Evolutionary conservation across 2,329 filamentous ascomycete genomes (phyloP), one percentile per base, ranked within the genome.

Genomic region (Talaromyces sp.): DNA sequence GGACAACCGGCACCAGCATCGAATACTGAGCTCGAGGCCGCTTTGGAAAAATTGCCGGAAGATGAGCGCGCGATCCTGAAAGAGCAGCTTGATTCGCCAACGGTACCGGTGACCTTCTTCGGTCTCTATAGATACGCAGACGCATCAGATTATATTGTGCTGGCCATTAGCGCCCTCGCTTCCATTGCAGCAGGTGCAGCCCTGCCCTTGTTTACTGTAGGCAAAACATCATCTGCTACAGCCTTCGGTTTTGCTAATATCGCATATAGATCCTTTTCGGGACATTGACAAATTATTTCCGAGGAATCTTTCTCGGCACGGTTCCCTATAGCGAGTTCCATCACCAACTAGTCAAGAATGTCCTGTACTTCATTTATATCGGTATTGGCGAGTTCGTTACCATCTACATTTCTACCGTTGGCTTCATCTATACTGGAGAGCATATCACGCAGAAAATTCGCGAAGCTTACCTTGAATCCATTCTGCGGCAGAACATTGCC

Each of bases 171-270:
- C 56, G 71, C 80, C 29, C 67, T 93, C 58, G 84, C 84, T 60
- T 83, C 89, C 64, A 89, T 93, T 65, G 86, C 81, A 35, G 88
- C 86, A 19, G 90, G 91, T 62, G 89, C 89, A 59, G 87, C 88
- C 8, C 75, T 93, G 63, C 91, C 91, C 6, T 77, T 92, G 26
- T 93, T 95, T 86, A 93, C 90, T 0, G 82, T 91, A 65, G 54
- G 73, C 68, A 14, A 56, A 29, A 52, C 3, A 13, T 27, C 21
- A 5, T 10, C 24, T 29, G 1, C 6, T 11, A 6, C 26, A n/a
- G 13, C 17, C 26, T 17, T n/a, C 17, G 13, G n/a, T 27, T 14
- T 17, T 29, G 11, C 49, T 52, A 17, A 52, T 52, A 14, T 56
- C 26, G 24, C 26, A 29, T 49, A 13, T 67, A 77, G 76, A 78